phyloP scores from a whole-genome alignment of 2,329 filamentous ascomycete species.

The Helminthosporium solani region DNA sequence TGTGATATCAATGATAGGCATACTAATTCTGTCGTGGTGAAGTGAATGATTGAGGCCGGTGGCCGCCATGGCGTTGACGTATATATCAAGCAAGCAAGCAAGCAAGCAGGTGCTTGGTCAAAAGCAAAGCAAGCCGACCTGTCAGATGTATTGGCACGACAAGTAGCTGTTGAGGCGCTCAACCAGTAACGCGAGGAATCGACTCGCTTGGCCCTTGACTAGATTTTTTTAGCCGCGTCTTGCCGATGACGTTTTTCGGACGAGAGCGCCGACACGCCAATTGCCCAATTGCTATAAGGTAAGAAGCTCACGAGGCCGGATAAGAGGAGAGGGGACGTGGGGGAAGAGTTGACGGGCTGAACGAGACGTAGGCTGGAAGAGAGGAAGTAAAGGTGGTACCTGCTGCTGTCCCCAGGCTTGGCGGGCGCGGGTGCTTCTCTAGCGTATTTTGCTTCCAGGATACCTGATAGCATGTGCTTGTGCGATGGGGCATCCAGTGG shows the following conservation, averaged over 20 bases:
- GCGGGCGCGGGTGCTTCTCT: neutral
- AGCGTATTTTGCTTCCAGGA: neutral
- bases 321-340: neutral
- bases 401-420: no score
- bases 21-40: slow-evolving; percentile 35
- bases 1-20: slow-evolving; percentile 67
- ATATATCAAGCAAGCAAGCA: slow-evolving; percentile 4
- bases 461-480: no score
- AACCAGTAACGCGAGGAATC: slow-evolving; percentile 5
- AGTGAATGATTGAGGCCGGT: slow-evolving; percentile 7
- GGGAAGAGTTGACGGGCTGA: neutral
- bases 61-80: slow-evolving; percentile 7
- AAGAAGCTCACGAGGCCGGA: slow-evolving; percentile 2
- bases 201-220: slow-evolving; percentile 9
- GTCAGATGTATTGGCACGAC: slow-evolving; percentile 3
- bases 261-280: slow-evolving; percentile 3
- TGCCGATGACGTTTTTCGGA: slow-evolving; percentile 15
- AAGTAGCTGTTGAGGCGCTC: slow-evolving; percentile 13
- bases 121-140: slow-evolving; percentile 8
- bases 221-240: slow-evolving; percentile 7
- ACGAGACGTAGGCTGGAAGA: neutral
- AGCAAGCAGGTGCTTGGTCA: neutral
- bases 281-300: slow-evolving; percentile 2
- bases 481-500: no score
- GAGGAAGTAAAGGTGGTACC: neutral